These are phyloP conservation scores for Aureobasidium sp. DNA, from an alignment of 2,329 filamentous ascomycete species.

Conservation along the genomic window DNA sequence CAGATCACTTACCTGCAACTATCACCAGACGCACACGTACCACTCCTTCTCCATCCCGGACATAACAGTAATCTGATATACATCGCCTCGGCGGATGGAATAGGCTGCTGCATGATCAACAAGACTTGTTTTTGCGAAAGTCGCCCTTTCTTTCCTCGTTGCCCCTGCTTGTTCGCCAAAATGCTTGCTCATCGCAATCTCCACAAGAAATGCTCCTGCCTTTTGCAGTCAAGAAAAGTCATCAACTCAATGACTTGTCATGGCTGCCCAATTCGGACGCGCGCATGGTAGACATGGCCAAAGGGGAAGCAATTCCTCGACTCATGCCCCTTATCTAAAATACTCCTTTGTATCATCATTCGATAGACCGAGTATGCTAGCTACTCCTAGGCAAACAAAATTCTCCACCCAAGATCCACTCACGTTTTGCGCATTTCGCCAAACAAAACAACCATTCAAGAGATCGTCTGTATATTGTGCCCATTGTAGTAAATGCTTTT, in stretches of 20 bases:
- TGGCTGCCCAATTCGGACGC: neutral
- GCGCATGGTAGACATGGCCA: neutral
- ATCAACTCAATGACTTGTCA: neutral
- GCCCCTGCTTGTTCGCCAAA: neutral
- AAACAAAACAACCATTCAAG: neutral
- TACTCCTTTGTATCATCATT: neutral
- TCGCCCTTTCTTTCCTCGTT: neutral
- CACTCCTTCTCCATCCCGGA: conserved; percentile 2
- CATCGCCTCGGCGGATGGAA: neutral
- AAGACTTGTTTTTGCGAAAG: neutral
- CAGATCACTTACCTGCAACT: neutral
- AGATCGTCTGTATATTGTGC: neutral
- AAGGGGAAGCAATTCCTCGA: too few species aligned
- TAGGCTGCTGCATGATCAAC: neutral
- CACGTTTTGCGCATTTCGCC: neutral
- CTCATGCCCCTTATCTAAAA: neutral
- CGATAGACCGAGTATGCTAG: neutral
- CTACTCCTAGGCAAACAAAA: too few species aligned
- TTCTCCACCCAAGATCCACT: neutral
- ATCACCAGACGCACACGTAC: conserved; percentile 1
- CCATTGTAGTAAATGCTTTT: neutral
- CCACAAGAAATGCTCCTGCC: neutral
- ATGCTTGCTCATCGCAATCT: conserved; percentile 1
- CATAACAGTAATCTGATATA: neutral
- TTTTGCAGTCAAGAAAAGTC: neutral